Evolutionary conservation across 208 protist genomes (phyloP).

Genomic region (Trypanosoma theileri): DNA sequence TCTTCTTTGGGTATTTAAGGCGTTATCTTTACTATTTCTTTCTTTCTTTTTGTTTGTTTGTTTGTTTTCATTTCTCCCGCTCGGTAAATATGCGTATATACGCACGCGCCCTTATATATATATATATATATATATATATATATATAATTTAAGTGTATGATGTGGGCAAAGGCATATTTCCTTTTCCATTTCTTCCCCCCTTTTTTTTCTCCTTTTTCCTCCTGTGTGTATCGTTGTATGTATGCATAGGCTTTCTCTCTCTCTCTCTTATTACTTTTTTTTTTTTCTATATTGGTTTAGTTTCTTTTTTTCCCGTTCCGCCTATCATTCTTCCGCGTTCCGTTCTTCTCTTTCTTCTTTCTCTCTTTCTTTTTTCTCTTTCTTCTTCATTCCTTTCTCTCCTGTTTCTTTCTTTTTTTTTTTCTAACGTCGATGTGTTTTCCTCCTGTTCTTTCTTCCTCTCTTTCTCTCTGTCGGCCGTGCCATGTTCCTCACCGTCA

Average conservation of each 20-base stretch:
- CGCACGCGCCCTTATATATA: no score
- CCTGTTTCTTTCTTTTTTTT: slow-evolving; percentile 11
- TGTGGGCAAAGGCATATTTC: no score
- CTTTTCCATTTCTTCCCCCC: background rate
- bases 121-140: no score
- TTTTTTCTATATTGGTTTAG: background rate
- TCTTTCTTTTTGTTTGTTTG: background rate
- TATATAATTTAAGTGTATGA: no score
- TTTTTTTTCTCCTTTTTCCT: background rate
- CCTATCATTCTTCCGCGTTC: no score
- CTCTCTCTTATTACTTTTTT: no score
- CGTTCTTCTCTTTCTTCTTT: no score
- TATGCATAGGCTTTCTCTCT: no score
- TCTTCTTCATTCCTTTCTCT: background rate
- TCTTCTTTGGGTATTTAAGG: no score
- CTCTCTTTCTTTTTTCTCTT: background rate
- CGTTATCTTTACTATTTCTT: background rate
- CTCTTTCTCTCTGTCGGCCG: background rate
- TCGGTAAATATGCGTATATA: no score
- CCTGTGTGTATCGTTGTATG: no score
- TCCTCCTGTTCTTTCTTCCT: background rate
- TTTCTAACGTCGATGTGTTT: background rate
- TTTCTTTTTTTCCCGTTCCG: background rate
- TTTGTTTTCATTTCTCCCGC: no score
- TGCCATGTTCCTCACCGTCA: background rate